phyloP scores from a whole-genome alignment of 1,284 basidiomycete species.

The Phlebopus sp. region DNA sequence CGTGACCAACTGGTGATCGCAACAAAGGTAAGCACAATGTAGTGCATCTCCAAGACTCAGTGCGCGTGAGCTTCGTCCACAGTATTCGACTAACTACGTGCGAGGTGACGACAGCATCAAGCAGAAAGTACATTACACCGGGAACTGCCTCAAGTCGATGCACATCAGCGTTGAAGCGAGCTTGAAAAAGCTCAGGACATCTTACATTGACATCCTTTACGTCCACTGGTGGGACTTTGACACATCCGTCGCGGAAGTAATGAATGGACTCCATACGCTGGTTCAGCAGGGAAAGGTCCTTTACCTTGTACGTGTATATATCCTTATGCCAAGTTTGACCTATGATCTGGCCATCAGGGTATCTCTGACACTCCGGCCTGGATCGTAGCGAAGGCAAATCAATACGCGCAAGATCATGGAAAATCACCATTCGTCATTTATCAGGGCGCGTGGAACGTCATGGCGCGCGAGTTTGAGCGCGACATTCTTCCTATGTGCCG shows the following conservation, averaged over 20 bases:
- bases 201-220: conserved; percentile 38
- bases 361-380: conserved; percentile 42
- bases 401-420: conserved; percentile 38
- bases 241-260: conserved; percentile 42
- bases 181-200: conserved; percentile 42
- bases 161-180: conserved; percentile 31
- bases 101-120: conserved; percentile 16
- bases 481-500: conserved; percentile 54
- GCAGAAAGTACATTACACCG: conserved; percentile 31
- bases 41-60: not conserved
- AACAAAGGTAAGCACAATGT: conserved; percentile 36
- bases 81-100: conserved; percentile 34
- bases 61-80: conserved; percentile 10
- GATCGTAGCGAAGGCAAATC: conserved; percentile 38
- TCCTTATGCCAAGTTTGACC: not conserved
- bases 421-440: conserved; percentile 52
- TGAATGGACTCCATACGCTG: conserved; percentile 41
- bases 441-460: conserved; percentile 53
- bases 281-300: conserved; percentile 44
- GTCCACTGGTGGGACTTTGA: conserved; percentile 40
- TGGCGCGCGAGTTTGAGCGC: conserved; percentile 45
- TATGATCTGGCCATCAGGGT: conserved; percentile 12
- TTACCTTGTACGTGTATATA: conserved; percentile 33
- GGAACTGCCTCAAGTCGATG: conserved; percentile 36
- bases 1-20: conserved; percentile 47